These are phyloP conservation scores for Coemansia sp. DNA, from an alignment of 192 early-diverging fungal species.

Conservation along the genomic window DNA sequence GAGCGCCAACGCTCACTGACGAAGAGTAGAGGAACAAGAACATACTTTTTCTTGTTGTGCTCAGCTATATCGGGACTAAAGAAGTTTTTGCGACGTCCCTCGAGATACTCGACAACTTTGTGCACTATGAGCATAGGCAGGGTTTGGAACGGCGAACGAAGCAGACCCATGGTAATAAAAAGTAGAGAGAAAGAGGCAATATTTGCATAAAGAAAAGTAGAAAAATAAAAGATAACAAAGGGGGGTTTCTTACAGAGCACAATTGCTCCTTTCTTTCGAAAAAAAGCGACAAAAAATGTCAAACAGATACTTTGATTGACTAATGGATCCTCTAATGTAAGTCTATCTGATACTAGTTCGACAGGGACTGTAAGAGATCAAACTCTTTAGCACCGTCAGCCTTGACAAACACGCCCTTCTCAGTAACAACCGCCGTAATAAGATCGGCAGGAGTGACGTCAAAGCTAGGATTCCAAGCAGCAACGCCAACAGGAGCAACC, in stretches of 20 bases:
- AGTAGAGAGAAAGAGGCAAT: too few relatives aligned
- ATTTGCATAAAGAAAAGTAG: too few relatives aligned
- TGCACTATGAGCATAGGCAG: not conserved
- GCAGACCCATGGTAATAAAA: not conserved
- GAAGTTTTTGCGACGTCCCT: not conserved
- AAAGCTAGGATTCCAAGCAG: constrained; percentile 98
- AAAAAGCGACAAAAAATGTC: too few relatives aligned
- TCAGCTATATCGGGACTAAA: not conserved
- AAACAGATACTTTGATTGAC: too few relatives aligned
- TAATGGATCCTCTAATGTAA: too few relatives aligned
- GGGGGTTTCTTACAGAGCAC: too few relatives aligned
- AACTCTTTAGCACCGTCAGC: constrained; percentile 52
- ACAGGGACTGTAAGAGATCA: constrained; percentile 45
- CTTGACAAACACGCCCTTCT: constrained; percentile 79
- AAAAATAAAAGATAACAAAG: too few relatives aligned
- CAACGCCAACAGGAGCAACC: constrained; percentile 81
- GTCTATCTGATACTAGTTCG: not conserved
- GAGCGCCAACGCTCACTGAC: constrained; percentile 7
- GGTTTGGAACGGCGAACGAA: not conserved
- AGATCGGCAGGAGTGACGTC: constrained; percentile 89
- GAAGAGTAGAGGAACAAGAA: not conserved
- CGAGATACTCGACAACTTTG: not conserved
- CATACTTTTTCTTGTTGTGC: not conserved
- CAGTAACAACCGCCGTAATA: constrained; percentile 91
- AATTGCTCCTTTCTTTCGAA: too few relatives aligned